Evolutionary conservation across 176 grass and related monocot genomes (phyloP).

Genomic region (Secale cereale): DNA sequence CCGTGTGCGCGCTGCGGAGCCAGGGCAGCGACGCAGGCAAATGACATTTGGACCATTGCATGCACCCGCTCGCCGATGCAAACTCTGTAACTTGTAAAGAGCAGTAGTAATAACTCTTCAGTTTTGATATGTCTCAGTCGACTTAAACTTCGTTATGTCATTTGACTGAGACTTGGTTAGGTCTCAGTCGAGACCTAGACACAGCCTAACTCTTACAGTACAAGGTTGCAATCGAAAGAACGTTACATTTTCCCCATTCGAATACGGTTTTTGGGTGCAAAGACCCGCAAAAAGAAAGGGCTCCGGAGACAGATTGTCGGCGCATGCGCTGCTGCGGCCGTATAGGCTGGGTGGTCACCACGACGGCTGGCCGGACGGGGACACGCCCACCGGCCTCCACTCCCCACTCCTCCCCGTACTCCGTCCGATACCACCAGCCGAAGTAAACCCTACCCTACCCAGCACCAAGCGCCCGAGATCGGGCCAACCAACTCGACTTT

Average conservation of each 20-base stretch:
- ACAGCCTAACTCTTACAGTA: no score
- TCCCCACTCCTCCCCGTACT: neutral
- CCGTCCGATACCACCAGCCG: neutral
- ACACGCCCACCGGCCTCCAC: conserved; percentile 36
- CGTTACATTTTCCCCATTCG: neutral
- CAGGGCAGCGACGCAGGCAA: neutral
- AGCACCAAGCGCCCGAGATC: neutral
- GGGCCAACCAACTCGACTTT: neutral
- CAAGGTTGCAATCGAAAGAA: no score
- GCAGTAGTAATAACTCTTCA: no score
- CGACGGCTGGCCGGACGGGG: neutral
- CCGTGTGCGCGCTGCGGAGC: conserved; percentile 1
- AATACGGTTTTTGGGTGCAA: no score
- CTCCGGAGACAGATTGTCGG: neutral
- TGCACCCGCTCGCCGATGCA: neutral
- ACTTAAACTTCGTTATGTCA: no score
- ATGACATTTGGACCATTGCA: neutral
- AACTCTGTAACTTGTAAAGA: neutral
- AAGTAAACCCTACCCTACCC: neutral
- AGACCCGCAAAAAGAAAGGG: neutral
- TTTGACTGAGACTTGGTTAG: no score
- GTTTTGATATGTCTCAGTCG: no score
- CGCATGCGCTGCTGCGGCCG: neutral
- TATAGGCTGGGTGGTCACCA: neutral
- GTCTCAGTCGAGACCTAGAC: no score